phyloP scores from a whole-genome alignment of 805 yeast genomes.

The Saccharomycopsis olivae region DNA sequence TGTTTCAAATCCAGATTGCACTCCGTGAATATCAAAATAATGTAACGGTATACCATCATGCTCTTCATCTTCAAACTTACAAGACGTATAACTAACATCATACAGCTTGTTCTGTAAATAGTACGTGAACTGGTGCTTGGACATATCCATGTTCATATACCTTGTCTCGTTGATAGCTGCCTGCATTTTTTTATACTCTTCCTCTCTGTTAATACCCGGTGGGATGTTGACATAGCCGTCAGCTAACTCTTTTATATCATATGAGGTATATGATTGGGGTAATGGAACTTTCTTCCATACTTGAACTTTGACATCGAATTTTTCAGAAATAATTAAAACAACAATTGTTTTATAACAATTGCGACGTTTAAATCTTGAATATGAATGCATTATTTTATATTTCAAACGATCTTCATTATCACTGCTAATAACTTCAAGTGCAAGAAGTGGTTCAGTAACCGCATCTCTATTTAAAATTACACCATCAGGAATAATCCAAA shows the following conservation, averaged over 20 bases:
- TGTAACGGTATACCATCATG: conserved; percentile 11
- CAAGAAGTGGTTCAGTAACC: conserved; percentile 14
- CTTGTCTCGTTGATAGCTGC: conserved; percentile 4
- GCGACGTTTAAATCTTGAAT: conserved; percentile 14
- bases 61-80: conserved; percentile 8
- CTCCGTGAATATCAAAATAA: conserved; percentile 10
- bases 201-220: conserved; percentile 1
- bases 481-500: conserved; percentile 16
- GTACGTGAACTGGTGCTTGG: conserved; percentile 5
- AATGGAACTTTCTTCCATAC: conserved; percentile 17
- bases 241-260: too few relatives aligned
- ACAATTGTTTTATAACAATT: conserved; percentile 15
- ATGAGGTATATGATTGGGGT: background rate
- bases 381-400: conserved; percentile 11
- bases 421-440: conserved; percentile 9
- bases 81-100: conserved; percentile 6
- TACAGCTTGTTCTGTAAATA: conserved; percentile 10
- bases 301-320: conserved; percentile 10
- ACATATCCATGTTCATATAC: background rate
- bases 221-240: conserved; percentile 14
- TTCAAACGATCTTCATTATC: conserved; percentile 8
- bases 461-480: conserved; percentile 9
- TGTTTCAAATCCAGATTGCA: background rate
- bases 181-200: conserved; percentile 7
- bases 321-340: conserved; percentile 6